Evolutionary conservation across 371 early-diverging fungal genomes (phyloP).

Genomic region (Rhizopus stolonifer): DNA sequence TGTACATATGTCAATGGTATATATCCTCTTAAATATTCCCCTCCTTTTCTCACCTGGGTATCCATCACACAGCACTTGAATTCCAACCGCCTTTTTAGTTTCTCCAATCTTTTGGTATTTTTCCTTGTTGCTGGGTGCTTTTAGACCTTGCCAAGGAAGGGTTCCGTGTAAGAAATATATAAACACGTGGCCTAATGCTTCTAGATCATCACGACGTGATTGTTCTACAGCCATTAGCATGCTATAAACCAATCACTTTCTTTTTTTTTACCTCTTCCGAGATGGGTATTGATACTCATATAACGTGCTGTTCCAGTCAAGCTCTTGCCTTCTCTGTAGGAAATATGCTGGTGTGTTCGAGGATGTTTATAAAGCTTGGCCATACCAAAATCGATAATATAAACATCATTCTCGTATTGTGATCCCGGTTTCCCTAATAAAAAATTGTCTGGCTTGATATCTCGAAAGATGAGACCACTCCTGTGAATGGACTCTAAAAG

Average conservation of each 20-base stretch:
- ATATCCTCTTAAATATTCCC: not conserved
- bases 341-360: constrained; percentile 80
- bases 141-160: constrained; percentile 94
- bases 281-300: constrained; percentile 90
- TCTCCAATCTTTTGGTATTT: constrained; percentile 93
- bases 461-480: constrained; percentile 92
- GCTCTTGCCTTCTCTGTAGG: constrained; percentile 77
- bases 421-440: constrained; percentile 69
- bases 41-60: constrained; percentile 52
- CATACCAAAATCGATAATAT: constrained; percentile 90
- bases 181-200: constrained; percentile 90
- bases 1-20: not conserved
- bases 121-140: constrained; percentile 86
- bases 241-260: too few species aligned
- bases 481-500: constrained; percentile 92
- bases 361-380: constrained; percentile 85
- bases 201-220: constrained; percentile 92
- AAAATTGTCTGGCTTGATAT: constrained; percentile 99
- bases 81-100: constrained; percentile 73
- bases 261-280: constrained; percentile 66
- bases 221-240: too few species aligned
- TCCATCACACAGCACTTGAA: constrained; percentile 73
- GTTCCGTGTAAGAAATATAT: constrained; percentile 88
- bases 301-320: constrained; percentile 92
- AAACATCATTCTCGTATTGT: constrained; percentile 46